These are phyloP conservation scores for Penicillium canescens DNA, from an alignment of 495 filamentous ascomycete genomes.

Conservation along the genomic window DNA sequence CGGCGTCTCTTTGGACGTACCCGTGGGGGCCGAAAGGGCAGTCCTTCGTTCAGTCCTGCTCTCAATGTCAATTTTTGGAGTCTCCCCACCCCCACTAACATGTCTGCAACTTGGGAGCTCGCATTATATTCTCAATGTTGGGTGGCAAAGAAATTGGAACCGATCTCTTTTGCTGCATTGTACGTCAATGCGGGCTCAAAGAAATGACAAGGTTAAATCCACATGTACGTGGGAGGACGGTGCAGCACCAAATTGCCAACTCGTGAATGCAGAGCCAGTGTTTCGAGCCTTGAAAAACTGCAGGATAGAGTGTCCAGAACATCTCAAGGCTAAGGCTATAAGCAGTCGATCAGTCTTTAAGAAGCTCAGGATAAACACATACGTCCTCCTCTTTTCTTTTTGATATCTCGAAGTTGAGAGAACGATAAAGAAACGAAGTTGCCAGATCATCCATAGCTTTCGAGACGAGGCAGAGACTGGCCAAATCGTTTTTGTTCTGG, in stretches of 20 bases:
- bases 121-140: neutral
- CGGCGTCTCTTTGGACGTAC: neutral
- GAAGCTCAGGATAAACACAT: neutral
- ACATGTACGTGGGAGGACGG: neutral
- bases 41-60: neutral
- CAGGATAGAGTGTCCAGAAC: neutral
- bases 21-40: neutral
- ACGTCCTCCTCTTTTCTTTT: neutral
- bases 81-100: neutral
- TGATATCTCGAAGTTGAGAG: neutral
- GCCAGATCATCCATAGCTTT: neutral
- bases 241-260: neutral
- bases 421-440: neutral
- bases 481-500: neutral
- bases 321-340: neutral
- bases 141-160: neutral
- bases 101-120: neutral
- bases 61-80: neutral
- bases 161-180: neutral
- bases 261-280: neutral
- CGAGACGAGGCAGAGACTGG: neutral
- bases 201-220: neutral
- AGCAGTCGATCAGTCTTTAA: neutral
- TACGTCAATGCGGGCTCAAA: neutral
- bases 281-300: neutral